Conservation (phyloP, 768 basidiomycete genomes). For the Russula sp. region DNA sequence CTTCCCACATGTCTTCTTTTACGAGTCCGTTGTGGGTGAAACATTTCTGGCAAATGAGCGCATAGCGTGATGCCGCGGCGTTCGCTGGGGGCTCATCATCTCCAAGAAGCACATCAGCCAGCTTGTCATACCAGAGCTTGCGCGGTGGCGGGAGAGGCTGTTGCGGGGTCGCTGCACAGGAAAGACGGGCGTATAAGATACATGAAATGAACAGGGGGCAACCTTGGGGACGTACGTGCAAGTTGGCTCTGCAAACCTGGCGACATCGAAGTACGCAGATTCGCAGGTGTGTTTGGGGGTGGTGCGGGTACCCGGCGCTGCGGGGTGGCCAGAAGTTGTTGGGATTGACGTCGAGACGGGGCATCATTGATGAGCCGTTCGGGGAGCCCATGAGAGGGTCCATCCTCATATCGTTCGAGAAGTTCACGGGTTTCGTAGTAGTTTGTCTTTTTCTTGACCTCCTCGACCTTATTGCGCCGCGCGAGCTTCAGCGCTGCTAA, state of each 20-base stretch:
- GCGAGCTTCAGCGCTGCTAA: constrained; percentile 65
- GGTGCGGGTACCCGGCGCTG: constrained; percentile 25
- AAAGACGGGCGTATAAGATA: background rate
- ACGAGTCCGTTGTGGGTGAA: constrained; percentile 86
- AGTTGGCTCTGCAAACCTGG: constrained; percentile 31
- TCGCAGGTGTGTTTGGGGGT: constrained; percentile 22
- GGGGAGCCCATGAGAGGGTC: constrained; percentile 31
- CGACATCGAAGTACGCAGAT: constrained; percentile 20
- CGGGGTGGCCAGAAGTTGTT: constrained; percentile 23
- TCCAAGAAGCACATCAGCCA: constrained; percentile 81
- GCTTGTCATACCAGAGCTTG: constrained; percentile 80
- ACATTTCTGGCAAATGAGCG: constrained; percentile 83
- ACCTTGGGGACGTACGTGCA: constrained; percentile 30
- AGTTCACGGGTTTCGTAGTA: constrained; percentile 89
- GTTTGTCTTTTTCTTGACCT: constrained; percentile 97
- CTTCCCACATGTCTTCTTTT: constrained; percentile 73
- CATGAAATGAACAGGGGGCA: background rate
- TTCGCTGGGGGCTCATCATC: constrained; percentile 52
- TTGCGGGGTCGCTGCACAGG: constrained; percentile 31
- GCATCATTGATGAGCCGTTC: constrained; percentile 30
- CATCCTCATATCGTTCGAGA: constrained; percentile 83
- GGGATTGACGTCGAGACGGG: constrained; percentile 30
- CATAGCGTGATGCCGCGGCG: constrained; percentile 49
- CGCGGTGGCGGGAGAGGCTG: constrained; percentile 44
- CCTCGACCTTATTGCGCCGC: constrained; percentile 82